Evolutionary conservation across 2,329 filamentous ascomycete genomes (phyloP).

Genomic region (Dothideomycetes sp.): DNA sequence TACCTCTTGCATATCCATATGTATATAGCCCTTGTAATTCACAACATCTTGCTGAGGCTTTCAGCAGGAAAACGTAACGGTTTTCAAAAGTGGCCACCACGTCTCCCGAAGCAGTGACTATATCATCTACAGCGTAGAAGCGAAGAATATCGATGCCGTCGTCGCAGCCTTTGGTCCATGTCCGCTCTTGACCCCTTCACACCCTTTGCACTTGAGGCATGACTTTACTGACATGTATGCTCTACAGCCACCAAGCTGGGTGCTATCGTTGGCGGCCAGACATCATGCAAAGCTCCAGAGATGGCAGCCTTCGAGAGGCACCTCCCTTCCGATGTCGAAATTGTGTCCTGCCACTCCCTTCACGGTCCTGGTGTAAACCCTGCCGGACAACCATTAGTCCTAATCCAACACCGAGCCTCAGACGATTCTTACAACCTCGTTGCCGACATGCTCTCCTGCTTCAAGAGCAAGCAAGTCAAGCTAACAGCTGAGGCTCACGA

Average conservation of each 20-base stretch:
- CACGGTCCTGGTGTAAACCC: conserved; percentile 88
- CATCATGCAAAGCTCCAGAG: conserved; percentile 95
- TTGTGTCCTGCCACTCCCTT: conserved; percentile 91
- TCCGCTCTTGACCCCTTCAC: conserved; percentile 42
- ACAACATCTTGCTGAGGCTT: conserved; percentile 33
- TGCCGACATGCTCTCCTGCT: conserved; percentile 69
- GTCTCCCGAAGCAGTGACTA: conserved; percentile 96
- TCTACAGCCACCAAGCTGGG: conserved; percentile 77
- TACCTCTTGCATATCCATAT: conserved; percentile 22
- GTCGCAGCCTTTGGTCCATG: conserved; percentile 86
- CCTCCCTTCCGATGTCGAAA: conserved; percentile 79
- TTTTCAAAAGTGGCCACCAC: conserved; percentile 87
- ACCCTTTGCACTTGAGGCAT: background rate
- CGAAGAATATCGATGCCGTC: conserved; percentile 77
- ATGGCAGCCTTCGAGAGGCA: conserved; percentile 86
- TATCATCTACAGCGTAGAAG: conserved; percentile 98
- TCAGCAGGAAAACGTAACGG: conserved; percentile 67
- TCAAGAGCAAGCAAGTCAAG: conserved; percentile 77
- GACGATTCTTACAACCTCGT: conserved; percentile 68
- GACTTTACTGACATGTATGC: conserved; percentile 4
- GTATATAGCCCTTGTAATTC: conserved; percentile 26
- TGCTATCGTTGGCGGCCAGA: conserved; percentile 94
- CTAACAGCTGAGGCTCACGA: conserved; percentile 84
- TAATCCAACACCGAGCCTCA: conserved; percentile 87
- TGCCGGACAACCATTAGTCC: conserved; percentile 78